Percentiles rank a stretch among this genome's conserved stretches.
phyloP scores from a whole-genome alignment of 2,329 filamentous ascomycete genomes.

The Diaporthe sp. region DNA sequence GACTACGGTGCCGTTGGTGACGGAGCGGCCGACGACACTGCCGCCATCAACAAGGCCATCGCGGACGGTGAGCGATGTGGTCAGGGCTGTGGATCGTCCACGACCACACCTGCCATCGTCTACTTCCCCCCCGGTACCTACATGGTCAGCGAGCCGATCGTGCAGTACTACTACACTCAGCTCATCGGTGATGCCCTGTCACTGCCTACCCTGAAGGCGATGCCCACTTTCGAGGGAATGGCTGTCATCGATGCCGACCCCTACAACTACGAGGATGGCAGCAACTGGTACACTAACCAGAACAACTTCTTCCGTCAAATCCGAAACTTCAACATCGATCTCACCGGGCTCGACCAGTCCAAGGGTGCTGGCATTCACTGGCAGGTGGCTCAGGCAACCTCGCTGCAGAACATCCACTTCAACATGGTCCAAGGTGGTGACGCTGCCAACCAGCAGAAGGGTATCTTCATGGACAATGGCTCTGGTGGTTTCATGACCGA shows the following conservation, averaged over 20 bases:
- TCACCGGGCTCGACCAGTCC: slow-evolving; percentile 72
- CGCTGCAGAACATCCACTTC: slow-evolving; percentile 84
- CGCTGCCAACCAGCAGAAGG: slow-evolving; percentile 76
- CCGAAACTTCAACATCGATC: slow-evolving; percentile 85
- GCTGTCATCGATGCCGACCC: slow-evolving; percentile 91
- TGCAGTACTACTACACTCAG: slow-evolving; percentile 94
- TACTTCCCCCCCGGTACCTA: slow-evolving; percentile 95
- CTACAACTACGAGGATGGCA: slow-evolving; percentile 74
- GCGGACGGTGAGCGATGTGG: slow-evolving; percentile 84
- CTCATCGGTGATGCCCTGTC: slow-evolving; percentile 84
- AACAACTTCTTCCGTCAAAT: slow-evolving; percentile 88
- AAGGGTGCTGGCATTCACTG: slow-evolving; percentile 82
- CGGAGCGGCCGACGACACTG: slow-evolving; percentile 83
- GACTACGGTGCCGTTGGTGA: slow-evolving; percentile 81
- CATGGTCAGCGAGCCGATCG: slow-evolving; percentile 80
- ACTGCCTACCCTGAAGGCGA: slow-evolving; percentile 81
- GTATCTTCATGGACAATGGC: slow-evolving; percentile 88
- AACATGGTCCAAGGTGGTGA: slow-evolving; percentile 79
- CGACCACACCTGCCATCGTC: slow-evolving; percentile 85
- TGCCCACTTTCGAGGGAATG: slow-evolving; percentile 82
- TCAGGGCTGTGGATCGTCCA: slow-evolving; percentile 83
- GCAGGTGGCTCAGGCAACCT: slow-evolving; percentile 88
- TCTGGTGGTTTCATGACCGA: slow-evolving; percentile 88
- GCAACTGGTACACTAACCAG: slow-evolving; percentile 85
- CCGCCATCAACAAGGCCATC: slow-evolving; percentile 88